Evolutionary conservation across 2,329 filamentous ascomycete genomes (phyloP), one percentile per base, ranked within the genome.

Genomic region (Chrysoporthe deuterocubensis): DNA sequence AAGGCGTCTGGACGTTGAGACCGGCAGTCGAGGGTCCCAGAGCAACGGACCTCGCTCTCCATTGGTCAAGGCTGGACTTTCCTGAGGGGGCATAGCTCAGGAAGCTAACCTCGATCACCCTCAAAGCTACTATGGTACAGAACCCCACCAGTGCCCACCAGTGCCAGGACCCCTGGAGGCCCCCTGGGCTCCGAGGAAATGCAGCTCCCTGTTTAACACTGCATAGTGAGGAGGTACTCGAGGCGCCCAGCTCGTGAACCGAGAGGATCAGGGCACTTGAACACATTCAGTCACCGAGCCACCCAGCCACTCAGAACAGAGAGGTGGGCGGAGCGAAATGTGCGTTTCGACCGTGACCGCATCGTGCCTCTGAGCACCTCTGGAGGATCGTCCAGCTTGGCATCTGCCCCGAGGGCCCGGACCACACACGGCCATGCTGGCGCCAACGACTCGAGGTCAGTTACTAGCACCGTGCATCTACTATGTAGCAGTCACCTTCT

Each of bases 171-270:
- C 4, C 18, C 32, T 8, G 26, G 57, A 18, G 37, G 40, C 34
- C 21, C 57, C 44, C 59, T 46, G 26, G 8, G 44, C 60, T 62
- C 60, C 60, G 60, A 62, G 60, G 60, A 62, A 16, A 62, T 62
- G 60, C 60, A 54, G 21, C 18, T 21, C 32, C 44, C 46, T 37
- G 46, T 14, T 4, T n/a, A 14, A 16, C 44, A 32, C 13, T 16
- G n/a, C 32, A 43, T 16, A 13, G 56, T 58, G 56, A 58, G 56
- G 56, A 58, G 56, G 34, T 34, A 54, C 50, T 14, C 26, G 5
- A 21, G 48, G n/a, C 26, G 48, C 21, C 21, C 48, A 52, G 9
- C 14, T 16, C 50, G 50, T 11, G 50, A 8, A 32, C 21, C 48
- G 11, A 52, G 48, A 11, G 48, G 21, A 32, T 13, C 50, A 32